These are phyloP conservation scores for Salvia splendens DNA, from an alignment of 257 asterid species.

Conservation along the genomic window DNA sequence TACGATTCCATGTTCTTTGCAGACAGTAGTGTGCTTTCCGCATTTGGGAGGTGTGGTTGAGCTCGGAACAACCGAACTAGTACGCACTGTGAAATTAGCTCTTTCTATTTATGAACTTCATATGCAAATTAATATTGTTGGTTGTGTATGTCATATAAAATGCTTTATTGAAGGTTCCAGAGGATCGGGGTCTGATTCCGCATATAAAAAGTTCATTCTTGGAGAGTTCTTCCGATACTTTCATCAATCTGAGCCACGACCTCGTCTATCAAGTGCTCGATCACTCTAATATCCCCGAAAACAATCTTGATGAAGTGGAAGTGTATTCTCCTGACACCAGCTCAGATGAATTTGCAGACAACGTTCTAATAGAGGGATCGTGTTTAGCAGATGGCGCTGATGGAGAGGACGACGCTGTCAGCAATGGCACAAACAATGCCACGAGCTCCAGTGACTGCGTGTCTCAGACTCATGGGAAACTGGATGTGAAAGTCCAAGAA, in stretches of 20 bases:
- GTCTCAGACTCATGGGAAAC: slow-evolving; percentile 57
- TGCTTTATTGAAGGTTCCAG: slow-evolving; percentile 52
- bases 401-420: slow-evolving; percentile 59
- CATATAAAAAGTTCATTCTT: slow-evolving; percentile 53
- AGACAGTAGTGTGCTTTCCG: slow-evolving; percentile 91
- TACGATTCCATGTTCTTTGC: slow-evolving; percentile 32
- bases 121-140: neutral
- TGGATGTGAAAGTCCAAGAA: slow-evolving; percentile 32
- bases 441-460: slow-evolving; percentile 63
- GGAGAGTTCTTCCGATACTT: slow-evolving; percentile 39
- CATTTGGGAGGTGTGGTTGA: slow-evolving; percentile 77
- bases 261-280: slow-evolving; percentile 25
- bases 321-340: slow-evolving; percentile 48
- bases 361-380: slow-evolving; percentile 47
- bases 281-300: slow-evolving; percentile 35
- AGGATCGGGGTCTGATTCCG: slow-evolving; percentile 66
- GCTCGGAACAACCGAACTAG: slow-evolving; percentile 82
- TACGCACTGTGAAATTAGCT: slow-evolving; percentile 35
- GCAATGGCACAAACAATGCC: slow-evolving; percentile 51
- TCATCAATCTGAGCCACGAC: slow-evolving; percentile 43
- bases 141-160: neutral
- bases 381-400: slow-evolving; percentile 46
- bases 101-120: slow-evolving; percentile 7
- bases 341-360: slow-evolving; percentile 53
- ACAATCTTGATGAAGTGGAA: slow-evolving; percentile 38